Evolutionary conservation across 2,329 filamentous ascomycete species (phyloP).

Genomic region (Colletotrichum sp.): DNA sequence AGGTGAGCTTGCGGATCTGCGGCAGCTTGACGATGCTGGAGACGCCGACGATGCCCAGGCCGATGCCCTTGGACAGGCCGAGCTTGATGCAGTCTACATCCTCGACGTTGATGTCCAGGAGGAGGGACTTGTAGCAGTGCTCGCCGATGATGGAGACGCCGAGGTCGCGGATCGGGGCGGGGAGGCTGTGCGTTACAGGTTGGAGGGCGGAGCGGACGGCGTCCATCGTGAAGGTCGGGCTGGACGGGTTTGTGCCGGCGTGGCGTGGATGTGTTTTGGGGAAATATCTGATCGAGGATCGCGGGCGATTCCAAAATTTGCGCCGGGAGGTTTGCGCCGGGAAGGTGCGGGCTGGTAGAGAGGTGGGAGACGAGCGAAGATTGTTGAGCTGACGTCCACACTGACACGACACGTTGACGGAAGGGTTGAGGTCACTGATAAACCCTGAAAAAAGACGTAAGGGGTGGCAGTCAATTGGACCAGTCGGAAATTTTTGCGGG

Average conservation of each 20-base stretch:
- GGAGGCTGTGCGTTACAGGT: slow-evolving; percentile 76
- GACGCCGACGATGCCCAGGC: slow-evolving; percentile 90
- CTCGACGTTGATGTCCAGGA: slow-evolving; percentile 83
- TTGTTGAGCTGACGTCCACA: slow-evolving; percentile 13
- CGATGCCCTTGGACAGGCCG: slow-evolving; percentile 88
- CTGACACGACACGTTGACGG: slow-evolving; percentile 16
- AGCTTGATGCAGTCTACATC: slow-evolving; percentile 85
- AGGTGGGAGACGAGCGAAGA: background rate
- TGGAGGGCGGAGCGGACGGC: slow-evolving; percentile 64
- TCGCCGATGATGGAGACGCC: slow-evolving; percentile 82
- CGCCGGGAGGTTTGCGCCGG: background rate
- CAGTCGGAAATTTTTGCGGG: slow-evolving; percentile 16
- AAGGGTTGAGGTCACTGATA: slow-evolving; percentile 22
- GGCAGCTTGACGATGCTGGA: slow-evolving; percentile 95
- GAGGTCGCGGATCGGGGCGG: slow-evolving; percentile 74
- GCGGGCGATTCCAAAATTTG: background rate
- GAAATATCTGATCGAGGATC: background rate
- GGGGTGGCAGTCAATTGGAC: background rate
- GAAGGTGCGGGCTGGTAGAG: background rate
- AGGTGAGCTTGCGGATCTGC: slow-evolving; percentile 91
- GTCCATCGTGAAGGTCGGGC: slow-evolving; percentile 55
- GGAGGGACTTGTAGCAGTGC: slow-evolving; percentile 82
- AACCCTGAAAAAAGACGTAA: slow-evolving; percentile 12
- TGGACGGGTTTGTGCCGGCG: background rate
- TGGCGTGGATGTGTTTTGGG: background rate